Conservation (phyloP, 805 yeast species). For the Teunomyces lycoperdinae region DNA sequence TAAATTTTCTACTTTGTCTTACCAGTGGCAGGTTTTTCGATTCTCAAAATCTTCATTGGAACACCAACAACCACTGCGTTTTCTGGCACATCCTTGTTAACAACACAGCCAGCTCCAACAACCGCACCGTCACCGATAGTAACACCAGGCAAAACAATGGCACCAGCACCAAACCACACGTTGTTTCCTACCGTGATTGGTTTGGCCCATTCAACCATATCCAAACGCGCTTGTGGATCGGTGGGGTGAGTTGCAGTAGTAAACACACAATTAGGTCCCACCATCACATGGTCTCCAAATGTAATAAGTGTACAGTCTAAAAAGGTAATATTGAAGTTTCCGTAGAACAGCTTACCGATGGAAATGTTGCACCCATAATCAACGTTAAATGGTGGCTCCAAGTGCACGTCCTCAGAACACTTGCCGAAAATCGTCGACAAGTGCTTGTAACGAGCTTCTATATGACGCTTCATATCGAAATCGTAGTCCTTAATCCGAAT, state of each 20-base stretch:
- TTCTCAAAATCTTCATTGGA: constrained; percentile 51
- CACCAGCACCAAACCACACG: constrained; percentile 67
- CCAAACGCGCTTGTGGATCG: constrained; percentile 43
- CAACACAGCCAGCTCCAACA: constrained; percentile 69
- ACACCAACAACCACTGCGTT: constrained; percentile 59
- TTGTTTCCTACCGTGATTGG: constrained; percentile 61
- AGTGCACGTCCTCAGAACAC: constrained; percentile 34
- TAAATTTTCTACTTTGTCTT: constrained; percentile 6
- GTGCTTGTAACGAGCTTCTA: constrained; percentile 34
- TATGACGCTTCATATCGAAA: constrained; percentile 22
- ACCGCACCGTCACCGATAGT: constrained; percentile 60
- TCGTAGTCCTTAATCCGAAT: constrained; percentile 34
- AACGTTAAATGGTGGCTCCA: constrained; percentile 60
- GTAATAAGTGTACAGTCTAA: constrained; percentile 60
- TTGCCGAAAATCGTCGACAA: constrained; percentile 48
- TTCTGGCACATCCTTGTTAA: constrained; percentile 54
- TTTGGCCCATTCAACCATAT: constrained; percentile 50
- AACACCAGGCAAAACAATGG: constrained; percentile 60
- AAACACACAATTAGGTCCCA: constrained; percentile 63
- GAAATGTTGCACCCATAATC: constrained; percentile 66
- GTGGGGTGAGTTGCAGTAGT: constrained; percentile 65
- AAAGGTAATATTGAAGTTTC: constrained; percentile 54
- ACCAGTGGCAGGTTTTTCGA: constrained; percentile 20
- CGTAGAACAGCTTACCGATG: constrained; percentile 57
- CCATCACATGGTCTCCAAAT: constrained; percentile 56